These are phyloP conservation scores for Suillus subalutaceus DNA, from an alignment of 768 basidiomycete genomes.

Conservation along the genomic window DNA sequence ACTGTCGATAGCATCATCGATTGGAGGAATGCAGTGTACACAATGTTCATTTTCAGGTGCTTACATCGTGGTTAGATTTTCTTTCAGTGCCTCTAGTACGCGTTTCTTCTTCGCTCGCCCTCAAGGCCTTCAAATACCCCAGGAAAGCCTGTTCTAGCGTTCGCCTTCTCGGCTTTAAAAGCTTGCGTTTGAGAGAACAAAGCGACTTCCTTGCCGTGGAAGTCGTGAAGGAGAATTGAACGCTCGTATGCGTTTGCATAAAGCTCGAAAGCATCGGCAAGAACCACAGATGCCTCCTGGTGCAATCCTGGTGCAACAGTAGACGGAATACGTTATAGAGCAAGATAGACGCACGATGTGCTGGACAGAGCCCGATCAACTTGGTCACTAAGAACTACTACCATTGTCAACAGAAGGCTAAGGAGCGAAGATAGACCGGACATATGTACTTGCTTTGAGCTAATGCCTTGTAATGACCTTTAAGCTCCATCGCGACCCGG, in stretches of 20 bases:
- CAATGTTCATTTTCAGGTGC: constrained; percentile 25
- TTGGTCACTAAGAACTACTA: constrained; percentile 78
- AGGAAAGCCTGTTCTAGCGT: constrained; percentile 64
- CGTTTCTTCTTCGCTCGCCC: constrained; percentile 65
- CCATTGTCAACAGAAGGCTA: not conserved
- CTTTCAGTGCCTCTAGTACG: constrained; percentile 68
- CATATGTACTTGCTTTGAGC: constrained; percentile 79
- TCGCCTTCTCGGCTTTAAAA: constrained; percentile 64
- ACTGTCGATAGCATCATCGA: constrained; percentile 40
- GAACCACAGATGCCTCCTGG: constrained; percentile 78
- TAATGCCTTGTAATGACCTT: too few species aligned
- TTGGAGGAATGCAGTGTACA: not conserved
- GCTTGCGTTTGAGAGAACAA: constrained; percentile 64
- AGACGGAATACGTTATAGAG: constrained; percentile 70
- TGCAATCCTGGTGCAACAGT: constrained; percentile 87
- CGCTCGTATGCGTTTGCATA: constrained; percentile 87
- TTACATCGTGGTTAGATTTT: constrained; percentile 76
- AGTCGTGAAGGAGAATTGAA: constrained; percentile 77
- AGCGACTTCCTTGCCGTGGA: constrained; percentile 87
- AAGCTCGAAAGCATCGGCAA: constrained; percentile 89
- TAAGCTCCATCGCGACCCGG: constrained; percentile 78
- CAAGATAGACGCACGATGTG: constrained; percentile 76
- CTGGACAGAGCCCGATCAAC: constrained; percentile 73
- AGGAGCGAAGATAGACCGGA: not conserved
- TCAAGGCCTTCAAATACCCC: constrained; percentile 70